Percentiles rank a stretch among this genome's conserved stretches.
phyloP scores from a whole-genome alignment of 768 basidiomycete species.

The Amanita thiersii region DNA sequence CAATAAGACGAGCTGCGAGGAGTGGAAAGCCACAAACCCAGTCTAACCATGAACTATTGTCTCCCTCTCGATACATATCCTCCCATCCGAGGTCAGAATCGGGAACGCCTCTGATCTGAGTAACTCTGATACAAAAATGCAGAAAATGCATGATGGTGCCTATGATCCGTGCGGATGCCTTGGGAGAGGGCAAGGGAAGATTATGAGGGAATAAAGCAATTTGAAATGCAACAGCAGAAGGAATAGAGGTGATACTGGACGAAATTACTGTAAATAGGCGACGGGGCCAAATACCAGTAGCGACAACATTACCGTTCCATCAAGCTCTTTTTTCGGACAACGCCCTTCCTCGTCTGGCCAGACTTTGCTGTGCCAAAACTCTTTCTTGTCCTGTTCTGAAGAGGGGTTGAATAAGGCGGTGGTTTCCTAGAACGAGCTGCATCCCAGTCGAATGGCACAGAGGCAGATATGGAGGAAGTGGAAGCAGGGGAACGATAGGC shows the following conservation, averaged over 20 bases:
- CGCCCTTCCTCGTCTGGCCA: slow-evolving; percentile 37
- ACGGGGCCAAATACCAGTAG: background rate
- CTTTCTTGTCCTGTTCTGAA: slow-evolving; percentile 36
- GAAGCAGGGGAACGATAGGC: slow-evolving; percentile 52
- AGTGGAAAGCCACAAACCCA: slow-evolving; percentile 46
- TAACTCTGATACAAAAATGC: slow-evolving; percentile 58
- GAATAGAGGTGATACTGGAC: slow-evolving; percentile 51
- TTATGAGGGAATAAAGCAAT: slow-evolving; percentile 81
- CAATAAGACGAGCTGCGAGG: slow-evolving; percentile 9
- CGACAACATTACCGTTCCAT: slow-evolving; percentile 43
- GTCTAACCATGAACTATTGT: slow-evolving; percentile 63
- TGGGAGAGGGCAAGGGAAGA: slow-evolving; percentile 60
- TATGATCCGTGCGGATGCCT: slow-evolving; percentile 56
- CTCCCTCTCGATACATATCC: slow-evolving; percentile 63
- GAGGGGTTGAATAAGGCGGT: slow-evolving; percentile 65
- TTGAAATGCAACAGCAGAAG: slow-evolving; percentile 68
- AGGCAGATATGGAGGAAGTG: slow-evolving; percentile 69
- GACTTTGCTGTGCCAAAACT: slow-evolving; percentile 25
- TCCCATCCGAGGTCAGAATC: slow-evolving; percentile 75
- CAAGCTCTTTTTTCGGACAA: slow-evolving; percentile 58
- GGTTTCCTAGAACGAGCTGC: slow-evolving; percentile 65
- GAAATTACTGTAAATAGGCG: slow-evolving; percentile 9
- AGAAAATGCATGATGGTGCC: slow-evolving; percentile 60
- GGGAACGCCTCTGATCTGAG: slow-evolving; percentile 44
- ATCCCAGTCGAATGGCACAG: slow-evolving; percentile 81